phyloP scores from a whole-genome alignment of 345 rosid genomes.

The Camelina neglecta region DNA sequence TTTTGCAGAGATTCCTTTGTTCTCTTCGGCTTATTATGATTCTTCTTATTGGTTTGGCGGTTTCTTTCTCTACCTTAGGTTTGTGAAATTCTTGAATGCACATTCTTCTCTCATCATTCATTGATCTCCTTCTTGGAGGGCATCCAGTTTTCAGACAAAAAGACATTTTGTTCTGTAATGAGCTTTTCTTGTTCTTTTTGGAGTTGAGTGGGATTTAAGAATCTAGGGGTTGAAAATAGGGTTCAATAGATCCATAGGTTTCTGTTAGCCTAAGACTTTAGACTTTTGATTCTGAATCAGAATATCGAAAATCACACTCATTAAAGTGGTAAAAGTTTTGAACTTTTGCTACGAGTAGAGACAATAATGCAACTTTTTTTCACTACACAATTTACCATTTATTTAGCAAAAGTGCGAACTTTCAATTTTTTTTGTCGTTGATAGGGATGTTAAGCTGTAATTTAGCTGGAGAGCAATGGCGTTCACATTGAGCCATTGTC shows the following conservation, averaged over 20 bases:
- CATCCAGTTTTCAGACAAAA: conserved; percentile 27
- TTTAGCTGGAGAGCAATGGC: conserved; percentile 48
- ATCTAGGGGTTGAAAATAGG: conserved; percentile 40
- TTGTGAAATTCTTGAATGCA: conserved; percentile 19
- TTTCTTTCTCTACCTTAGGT: conserved; percentile 15
- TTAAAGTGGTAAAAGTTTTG: background rate
- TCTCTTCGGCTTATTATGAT: conserved; percentile 29
- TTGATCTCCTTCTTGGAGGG: background rate
- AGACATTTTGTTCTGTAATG: conserved; percentile 23
- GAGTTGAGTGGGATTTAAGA: conserved; percentile 25
- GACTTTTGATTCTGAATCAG: conserved; percentile 14
- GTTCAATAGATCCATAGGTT: conserved; percentile 29
- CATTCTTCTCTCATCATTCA: conserved; percentile 24
- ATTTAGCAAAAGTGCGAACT: background rate
- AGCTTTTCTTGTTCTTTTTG: background rate
- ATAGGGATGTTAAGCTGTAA: conserved; percentile 47
- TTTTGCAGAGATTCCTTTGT: conserved; percentile 44
- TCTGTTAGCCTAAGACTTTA: background rate
- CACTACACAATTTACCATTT: conserved; percentile 8
- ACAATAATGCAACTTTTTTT: conserved; percentile 14
- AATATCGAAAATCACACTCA: conserved; percentile 1
- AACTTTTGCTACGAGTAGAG: conserved; percentile 24
- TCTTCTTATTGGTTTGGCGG: conserved; percentile 35
- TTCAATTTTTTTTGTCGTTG: conserved; percentile 30
- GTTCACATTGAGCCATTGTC: conserved; percentile 35